phyloP scores from a whole-genome alignment of 2,329 filamentous ascomycete species.

The Davidsoniella neocaledoniae region DNA sequence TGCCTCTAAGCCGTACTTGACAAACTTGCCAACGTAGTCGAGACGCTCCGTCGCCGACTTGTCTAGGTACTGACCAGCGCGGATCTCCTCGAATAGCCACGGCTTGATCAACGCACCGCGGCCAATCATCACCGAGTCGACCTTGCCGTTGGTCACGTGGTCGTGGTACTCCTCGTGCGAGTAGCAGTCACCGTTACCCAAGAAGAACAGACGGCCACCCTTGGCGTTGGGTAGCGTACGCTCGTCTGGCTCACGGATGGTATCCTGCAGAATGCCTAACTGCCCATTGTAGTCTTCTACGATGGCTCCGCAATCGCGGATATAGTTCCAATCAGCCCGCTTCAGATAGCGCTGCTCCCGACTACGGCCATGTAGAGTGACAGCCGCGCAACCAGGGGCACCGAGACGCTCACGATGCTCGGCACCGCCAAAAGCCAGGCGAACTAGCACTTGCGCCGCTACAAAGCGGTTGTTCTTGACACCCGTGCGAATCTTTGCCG shows the following conservation, averaged over 20 bases:
- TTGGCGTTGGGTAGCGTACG: constrained; percentile 51
- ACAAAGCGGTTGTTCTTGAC: constrained; percentile 65
- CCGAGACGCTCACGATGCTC: constrained; percentile 56
- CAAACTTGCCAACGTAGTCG: constrained; percentile 73
- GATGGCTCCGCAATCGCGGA: constrained; percentile 71
- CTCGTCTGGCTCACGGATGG: constrained; percentile 57
- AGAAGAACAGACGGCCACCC: constrained; percentile 64
- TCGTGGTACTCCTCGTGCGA: constrained; percentile 77
- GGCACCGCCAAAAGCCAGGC: constrained; percentile 62
- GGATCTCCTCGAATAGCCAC: constrained; percentile 96
- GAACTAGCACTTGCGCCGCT: constrained; percentile 64
- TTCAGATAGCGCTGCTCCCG: constrained; percentile 89
- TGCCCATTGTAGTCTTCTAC: constrained; percentile 65
- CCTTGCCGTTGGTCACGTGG: constrained; percentile 58
- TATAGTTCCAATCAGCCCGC: constrained; percentile 88
- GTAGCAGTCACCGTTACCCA: constrained; percentile 94
- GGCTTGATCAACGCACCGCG: constrained; percentile 93
- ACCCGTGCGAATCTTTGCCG: constrained; percentile 86
- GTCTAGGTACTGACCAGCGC: constrained; percentile 81
- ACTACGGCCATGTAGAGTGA: constrained; percentile 85
- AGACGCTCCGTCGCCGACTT: constrained; percentile 82
- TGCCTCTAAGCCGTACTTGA: constrained; percentile 73
- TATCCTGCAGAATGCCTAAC: constrained; percentile 53
- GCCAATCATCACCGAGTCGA: constrained; percentile 95
- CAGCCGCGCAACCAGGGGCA: constrained; percentile 75